These are phyloP conservation scores for Metschnikowia reukaufii DNA, from an alignment of 805 yeast genomes.

Conservation along the genomic window DNA sequence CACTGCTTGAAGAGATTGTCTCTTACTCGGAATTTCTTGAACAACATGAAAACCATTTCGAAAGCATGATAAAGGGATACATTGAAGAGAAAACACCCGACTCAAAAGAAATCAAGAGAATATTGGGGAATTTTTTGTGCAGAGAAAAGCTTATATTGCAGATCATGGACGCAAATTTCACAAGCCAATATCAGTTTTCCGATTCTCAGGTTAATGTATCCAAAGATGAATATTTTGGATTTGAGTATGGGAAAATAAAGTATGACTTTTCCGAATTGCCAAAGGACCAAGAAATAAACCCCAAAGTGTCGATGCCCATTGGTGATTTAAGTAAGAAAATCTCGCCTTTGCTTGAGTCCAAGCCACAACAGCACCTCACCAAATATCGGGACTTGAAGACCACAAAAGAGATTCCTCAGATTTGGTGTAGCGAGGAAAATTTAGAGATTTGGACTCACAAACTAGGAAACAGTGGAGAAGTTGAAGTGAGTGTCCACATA, in stretches of 20 bases:
- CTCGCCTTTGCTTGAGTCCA: neutral
- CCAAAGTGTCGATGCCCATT: conserved; percentile 1
- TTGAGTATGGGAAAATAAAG: conserved; percentile 10
- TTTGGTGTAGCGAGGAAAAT: conserved; percentile 6
- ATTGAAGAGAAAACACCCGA: neutral
- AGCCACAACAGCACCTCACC: neutral
- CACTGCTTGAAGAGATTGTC: conserved; percentile 9
- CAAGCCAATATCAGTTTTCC: neutral
- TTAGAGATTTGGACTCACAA: conserved; percentile 12
- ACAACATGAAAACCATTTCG: neutral
- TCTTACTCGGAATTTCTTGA: conserved; percentile 15
- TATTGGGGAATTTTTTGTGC: neutral
- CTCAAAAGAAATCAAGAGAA: neutral
- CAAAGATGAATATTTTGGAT: conserved; percentile 12
- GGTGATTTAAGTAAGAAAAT: neutral
- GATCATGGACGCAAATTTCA: neutral
- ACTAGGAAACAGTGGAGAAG: neutral
- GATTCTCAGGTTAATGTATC: neutral
- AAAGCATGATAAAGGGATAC: neutral
- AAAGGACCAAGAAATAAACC: neutral
- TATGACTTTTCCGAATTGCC: conserved; percentile 5
- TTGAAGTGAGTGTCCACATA: conserved; percentile 30
- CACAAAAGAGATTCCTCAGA: neutral
- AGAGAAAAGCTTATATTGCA: conserved; percentile 4
- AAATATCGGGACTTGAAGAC: conserved; percentile 7